These are phyloP conservation scores for Nicotiana tabacum DNA, from an alignment of 257 asterid genomes.

Conservation along the genomic window DNA sequence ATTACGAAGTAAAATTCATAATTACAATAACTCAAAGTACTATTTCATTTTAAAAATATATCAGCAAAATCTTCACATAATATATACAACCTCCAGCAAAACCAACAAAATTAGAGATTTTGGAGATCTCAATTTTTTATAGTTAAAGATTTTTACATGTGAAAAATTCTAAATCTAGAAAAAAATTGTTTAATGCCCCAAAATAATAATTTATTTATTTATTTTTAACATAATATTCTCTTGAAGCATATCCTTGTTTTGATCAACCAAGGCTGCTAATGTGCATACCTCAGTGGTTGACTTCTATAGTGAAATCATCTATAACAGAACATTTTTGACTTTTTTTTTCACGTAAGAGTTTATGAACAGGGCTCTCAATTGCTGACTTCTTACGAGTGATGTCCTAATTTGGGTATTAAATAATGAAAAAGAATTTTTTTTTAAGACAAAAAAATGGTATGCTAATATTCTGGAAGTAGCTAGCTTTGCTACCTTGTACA, in stretches of 20 bases:
- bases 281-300: not conserved
- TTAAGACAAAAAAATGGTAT: not conserved
- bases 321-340: not conserved
- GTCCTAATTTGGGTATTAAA: not conserved
- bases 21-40: too few species aligned
- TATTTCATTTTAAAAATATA: too few species aligned
- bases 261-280: not conserved
- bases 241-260: not conserved
- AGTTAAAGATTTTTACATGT: too few species aligned
- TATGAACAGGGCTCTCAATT: not conserved
- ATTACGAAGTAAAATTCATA: too few species aligned
- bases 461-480: not conserved
- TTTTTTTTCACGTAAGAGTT: not conserved
- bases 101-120: too few species aligned
- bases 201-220: not conserved
- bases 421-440: not conserved
- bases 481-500: not conserved
- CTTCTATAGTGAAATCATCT: not conserved
- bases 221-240: not conserved
- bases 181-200: too few species aligned
- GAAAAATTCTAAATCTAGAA: too few species aligned
- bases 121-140: too few species aligned
- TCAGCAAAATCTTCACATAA: too few species aligned
- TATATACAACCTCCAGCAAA: too few species aligned
- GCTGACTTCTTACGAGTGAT: not conserved